Base-by-base conservation (phyloP, 2,329 filamentous ascomycete genomes). In the Diaporthe sp. region DNA sequence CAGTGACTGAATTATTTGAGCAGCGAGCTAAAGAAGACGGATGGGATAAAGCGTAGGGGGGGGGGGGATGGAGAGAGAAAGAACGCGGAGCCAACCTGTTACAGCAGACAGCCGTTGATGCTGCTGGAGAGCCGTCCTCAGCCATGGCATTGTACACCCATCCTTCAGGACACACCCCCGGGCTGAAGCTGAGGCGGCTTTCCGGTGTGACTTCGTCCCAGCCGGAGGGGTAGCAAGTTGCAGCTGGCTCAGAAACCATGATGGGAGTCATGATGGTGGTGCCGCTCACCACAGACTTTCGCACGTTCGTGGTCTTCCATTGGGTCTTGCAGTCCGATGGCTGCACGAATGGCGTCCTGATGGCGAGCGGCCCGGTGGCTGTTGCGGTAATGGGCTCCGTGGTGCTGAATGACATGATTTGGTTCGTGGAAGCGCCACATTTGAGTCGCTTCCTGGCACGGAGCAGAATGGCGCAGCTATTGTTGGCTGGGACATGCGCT, bases 71-170 rank as follows among this genome's bases (percentile, higher is more conserved):
- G 17, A 17, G 34, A 12, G 34, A 17, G 8, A 10, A 34, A 12
- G 19, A 34, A 22, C 1, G 37, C 39, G 13, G 19, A 58, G n/a
- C 58, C 37, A 25, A 62, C 58, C n/a, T 44, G n/a, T 44, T 17
- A 44, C 58, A 62, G n/a, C 58, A 62, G 15, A 44, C 44, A 28
- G 58, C 58, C 13, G 58, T 62, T 44, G 58, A 44, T 19, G 22
- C 58, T 6, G n/a, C 37, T 9, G 12, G 13, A 19, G 58, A 62
- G 37, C 34, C n/a, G n/a, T 44, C 7, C 58, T 62, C 58, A 25
- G 37, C 37, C 58, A 62, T 44, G n/a, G 22, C 58, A 19, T 62
- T n/a, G 58, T 62, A 62, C 6, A 62, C n/a, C 58, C 58, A 62
- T 28, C 58, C 58, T 62, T 42, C 15, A 19, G 37, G 58, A 44